phyloP scores from a whole-genome alignment of 176 grass and related monocot genomes.

The Poa pratensis region DNA sequence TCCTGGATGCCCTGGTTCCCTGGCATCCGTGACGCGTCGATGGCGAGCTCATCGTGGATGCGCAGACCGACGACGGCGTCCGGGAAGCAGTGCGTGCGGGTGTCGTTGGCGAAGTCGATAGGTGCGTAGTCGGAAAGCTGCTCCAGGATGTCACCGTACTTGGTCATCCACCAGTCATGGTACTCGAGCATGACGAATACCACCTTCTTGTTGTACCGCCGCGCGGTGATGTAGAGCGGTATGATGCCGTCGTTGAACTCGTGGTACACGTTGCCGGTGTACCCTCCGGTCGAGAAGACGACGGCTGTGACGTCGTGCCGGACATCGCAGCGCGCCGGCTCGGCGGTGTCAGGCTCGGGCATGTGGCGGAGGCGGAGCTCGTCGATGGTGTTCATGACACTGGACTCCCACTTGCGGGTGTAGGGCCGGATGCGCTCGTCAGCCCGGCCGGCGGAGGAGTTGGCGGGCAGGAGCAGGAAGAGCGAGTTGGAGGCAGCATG shows the following conservation, averaged over 20 bases:
- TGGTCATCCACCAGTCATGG: conserved; percentile 76
- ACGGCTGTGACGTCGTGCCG: conserved; percentile 57
- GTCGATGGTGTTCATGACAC: conserved; percentile 75
- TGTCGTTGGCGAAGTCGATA: conserved; percentile 60
- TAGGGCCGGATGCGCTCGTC: conserved; percentile 52
- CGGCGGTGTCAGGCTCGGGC: not conserved
- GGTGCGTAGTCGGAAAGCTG: conserved; percentile 60
- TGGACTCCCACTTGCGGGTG: conserved; percentile 83
- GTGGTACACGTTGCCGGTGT: conserved; percentile 88
- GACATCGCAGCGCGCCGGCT: conserved; percentile 45
- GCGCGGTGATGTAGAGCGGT: conserved; percentile 81
- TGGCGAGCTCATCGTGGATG: conserved; percentile 75
- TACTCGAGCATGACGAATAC: conserved; percentile 78
- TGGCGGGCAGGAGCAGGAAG: conserved; percentile 12
- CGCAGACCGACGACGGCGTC: conserved; percentile 64
- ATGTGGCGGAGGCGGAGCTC: conserved; percentile 58
- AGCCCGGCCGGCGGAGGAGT: not conserved
- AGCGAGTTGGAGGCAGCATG: conserved; percentile 38
- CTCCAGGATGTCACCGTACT: conserved; percentile 56
- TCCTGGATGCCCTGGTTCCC: conserved; percentile 51
- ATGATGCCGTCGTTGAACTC: conserved; percentile 89
- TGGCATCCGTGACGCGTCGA: conserved; percentile 50
- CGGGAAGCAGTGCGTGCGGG: conserved; percentile 70
- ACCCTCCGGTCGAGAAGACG: conserved; percentile 85
- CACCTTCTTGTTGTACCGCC: conserved; percentile 54